Percentiles rank a stretch among this genome's conserved stretches.
phyloP scores from a whole-genome alignment of 805 yeast species.

The Ascoidea rubescens region DNA sequence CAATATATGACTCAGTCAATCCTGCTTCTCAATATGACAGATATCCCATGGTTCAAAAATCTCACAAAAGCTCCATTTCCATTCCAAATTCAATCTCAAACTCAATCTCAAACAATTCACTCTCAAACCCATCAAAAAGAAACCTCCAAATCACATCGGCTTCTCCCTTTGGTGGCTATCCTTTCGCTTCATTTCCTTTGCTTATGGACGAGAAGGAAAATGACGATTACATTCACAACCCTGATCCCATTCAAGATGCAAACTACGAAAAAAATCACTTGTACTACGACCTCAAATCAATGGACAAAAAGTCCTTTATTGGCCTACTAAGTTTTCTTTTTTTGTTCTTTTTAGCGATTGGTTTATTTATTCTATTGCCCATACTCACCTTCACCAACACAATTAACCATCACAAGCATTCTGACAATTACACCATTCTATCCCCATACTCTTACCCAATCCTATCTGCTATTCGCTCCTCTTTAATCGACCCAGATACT shows the following conservation, averaged over 20 bases:
- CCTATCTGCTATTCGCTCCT: slow-evolving; percentile 35
- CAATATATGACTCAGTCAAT: too few relatives aligned
- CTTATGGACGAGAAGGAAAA: slow-evolving; percentile 87
- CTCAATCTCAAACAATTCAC: background rate
- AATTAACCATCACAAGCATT: slow-evolving; percentile 16
- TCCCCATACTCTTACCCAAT: slow-evolving; percentile 36
- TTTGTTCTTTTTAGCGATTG: slow-evolving; percentile 45
- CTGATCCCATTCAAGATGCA: slow-evolving; percentile 90
- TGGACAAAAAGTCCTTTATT: slow-evolving; percentile 48
- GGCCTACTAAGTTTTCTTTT: slow-evolving; percentile 49
- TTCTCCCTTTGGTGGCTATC: slow-evolving; percentile 94
- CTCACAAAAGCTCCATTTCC: background rate
- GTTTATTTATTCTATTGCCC: slow-evolving; percentile 70
- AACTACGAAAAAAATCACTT: slow-evolving; percentile 63
- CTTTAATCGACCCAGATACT: slow-evolving; percentile 49
- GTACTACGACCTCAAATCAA: slow-evolving; percentile 43
- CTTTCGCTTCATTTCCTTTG: slow-evolving; percentile 83
- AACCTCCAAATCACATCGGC: slow-evolving; percentile 21
- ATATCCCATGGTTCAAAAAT: background rate
- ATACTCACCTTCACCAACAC: slow-evolving; percentile 74
- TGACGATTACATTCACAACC: slow-evolving; percentile 91
- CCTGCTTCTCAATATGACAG: background rate
- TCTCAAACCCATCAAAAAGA: background rate
- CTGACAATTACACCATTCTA: slow-evolving; percentile 23
- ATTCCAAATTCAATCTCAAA: background rate